These are phyloP conservation scores for Rubus idaeus DNA, from an alignment of 306 rosid species.

Conservation along the genomic window DNA sequence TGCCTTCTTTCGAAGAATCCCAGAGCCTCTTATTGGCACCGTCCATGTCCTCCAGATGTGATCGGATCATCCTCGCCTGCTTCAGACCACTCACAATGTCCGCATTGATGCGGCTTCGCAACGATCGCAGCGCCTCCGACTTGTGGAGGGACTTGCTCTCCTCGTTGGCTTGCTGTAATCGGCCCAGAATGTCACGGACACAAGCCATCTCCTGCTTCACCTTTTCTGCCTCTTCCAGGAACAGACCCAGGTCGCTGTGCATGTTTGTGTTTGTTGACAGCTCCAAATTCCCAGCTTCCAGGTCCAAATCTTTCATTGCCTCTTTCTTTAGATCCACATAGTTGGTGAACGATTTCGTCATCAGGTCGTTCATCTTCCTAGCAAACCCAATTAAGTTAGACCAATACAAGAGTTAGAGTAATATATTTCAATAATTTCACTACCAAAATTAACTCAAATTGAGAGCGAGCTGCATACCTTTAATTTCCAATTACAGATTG, in stretches of 20 bases:
- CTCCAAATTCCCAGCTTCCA: conserved; percentile 68
- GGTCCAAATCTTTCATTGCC: conserved; percentile 71
- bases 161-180: conserved; percentile 66
- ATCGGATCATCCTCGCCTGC: conserved; percentile 47
- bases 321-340: conserved; percentile 80
- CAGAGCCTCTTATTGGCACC: conserved; percentile 65
- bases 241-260: conserved; percentile 58
- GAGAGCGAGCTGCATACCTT: neutral
- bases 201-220: conserved; percentile 61
- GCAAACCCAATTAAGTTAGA: neutral
- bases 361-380: conserved; percentile 66
- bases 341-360: conserved; percentile 86
- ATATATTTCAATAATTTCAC: neutral
- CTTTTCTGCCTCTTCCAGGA: conserved; percentile 77
- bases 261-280: conserved; percentile 38
- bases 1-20: conserved; percentile 49
- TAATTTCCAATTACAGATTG: neutral
- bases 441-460: neutral
- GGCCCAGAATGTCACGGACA: conserved; percentile 44
- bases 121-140: conserved; percentile 54
- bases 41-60: conserved; percentile 78
- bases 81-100: conserved; percentile 59
- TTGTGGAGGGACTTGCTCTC: conserved; percentile 69
- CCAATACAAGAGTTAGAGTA: neutral
- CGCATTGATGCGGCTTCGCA: conserved; percentile 47